Base-by-base conservation (phyloP, 1,284 basidiomycete species). In the Marasmius sp. region DNA sequence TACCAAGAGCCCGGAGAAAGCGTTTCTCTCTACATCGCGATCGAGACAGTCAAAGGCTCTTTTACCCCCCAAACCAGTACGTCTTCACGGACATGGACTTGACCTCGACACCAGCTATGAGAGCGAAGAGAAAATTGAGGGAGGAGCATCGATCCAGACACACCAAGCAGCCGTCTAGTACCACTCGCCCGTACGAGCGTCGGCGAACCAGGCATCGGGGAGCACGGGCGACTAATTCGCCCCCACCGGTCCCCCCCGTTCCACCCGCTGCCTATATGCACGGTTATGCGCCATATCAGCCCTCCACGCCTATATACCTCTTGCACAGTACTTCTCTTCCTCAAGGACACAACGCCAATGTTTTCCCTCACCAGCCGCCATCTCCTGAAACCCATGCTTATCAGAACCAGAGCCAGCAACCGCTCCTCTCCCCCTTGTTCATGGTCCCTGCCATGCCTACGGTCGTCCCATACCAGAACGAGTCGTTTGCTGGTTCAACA, bases 31-130 rank as follows among this genome's bases (percentile, higher is more conserved):
- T 38, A n/a, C 54, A 47, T 12, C 51, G 59, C 16, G 52, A 60
- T 8, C 55, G 60, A 22, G 55, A 61, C 6, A 61, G 60, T 27
- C 60, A 55, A 16, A 58, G 48, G 38, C 34, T 61, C 14, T 61
- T 51, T 43, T 61, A 61, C 48, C 47, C 56, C 11, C 49, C 48
- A 3, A 41, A 61, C 27, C 55, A 61, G 34, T 61, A 61, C 27
- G 43, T 41, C 12, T 61, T 57, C 47, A 33, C 57, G 6, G 60
- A 61, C 47, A 36, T 54, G 3, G 49, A 39, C 14, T 43, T 47
- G 36, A 61, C 54, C 14, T 49, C 60, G 14, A 57, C 37, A 12
- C 57, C 60, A 10, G 51, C 60, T 39, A 54, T 57, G 9, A 57
- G 52, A 36, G 52, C 38, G 7, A 54, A 54, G 20, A 54, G 38